Base-by-base conservation (phyloP, 768 basidiomycete genomes). In the Chalciporus sphaerocephalus region DNA sequence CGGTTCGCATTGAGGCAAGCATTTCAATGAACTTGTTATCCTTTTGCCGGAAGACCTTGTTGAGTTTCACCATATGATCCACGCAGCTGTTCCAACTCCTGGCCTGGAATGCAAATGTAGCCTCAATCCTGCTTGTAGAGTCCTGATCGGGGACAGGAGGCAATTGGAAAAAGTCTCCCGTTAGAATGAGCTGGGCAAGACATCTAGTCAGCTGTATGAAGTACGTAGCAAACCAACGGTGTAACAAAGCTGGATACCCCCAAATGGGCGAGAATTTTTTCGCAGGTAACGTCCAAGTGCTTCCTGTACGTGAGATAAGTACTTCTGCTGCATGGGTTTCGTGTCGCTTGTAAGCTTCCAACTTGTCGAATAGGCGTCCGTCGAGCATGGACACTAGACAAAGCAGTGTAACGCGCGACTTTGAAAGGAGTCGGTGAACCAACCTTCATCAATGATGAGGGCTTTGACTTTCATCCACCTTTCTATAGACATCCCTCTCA, bases 1-100 rank as follows among this genome's bases (percentile, higher is more conserved):
- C 96, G 51, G 89, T 94, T 20, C 96, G 81, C 93, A 98, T 97
- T 57, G 96, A 93, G 60, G 97, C 97, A 38, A 98, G 73, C 91
- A 98, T 98, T 57, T 92, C 76, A 36, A 99, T 79, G 58, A 99
- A 97, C 37, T 76, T 62, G 37, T 74, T 68, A 55, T 87, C 83
- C 37, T 70, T 83, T 60, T 90, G 87, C 44, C 86, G 70, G 66
- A 88, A 90, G 27, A 90, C 86, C 47, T 80, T 75, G 22, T 72
- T 80, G 2, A 90, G 67, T 32, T 66, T 63, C 15, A 70, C 62
- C 18, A 66, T 71, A n/a, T 57, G 54, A 1, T 62, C 54, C 36
- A 89, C 78, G 40, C 83, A 79, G 25, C 62, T 60, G 10, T 59
- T 39, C 87, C 88, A 91, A 13, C 69, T 68, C 30, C 68, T 58